Percentiles rank a stretch among this genome's conserved stretches.
Conservation (phyloP, 139 green algal genomes). For the Coccomyxa sp. region DNA sequence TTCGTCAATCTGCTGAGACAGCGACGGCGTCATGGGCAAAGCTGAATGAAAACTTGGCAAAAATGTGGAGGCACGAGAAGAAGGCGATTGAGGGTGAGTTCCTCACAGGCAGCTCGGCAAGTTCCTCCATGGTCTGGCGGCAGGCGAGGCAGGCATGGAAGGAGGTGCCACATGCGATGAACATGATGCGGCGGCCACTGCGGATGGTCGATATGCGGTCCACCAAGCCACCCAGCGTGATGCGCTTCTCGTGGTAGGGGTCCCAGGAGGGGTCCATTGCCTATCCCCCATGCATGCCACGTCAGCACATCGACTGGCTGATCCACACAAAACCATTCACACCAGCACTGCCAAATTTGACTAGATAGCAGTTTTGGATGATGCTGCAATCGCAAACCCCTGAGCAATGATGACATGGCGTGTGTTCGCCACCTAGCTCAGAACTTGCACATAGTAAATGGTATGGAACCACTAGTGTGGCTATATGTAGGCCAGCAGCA, state of each 20-base stretch:
- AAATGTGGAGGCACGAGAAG: neutral
- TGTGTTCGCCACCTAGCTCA: neutral
- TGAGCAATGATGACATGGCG: too few species aligned
- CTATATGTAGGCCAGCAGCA: too few species aligned
- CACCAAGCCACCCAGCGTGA: slow-evolving; percentile 79
- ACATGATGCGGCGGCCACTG: slow-evolving; percentile 78
- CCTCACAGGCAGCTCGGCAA: slow-evolving; percentile 29
- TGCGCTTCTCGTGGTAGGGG: slow-evolving; percentile 43
- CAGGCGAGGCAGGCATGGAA: slow-evolving; percentile 85
- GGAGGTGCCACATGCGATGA: slow-evolving; percentile 90
- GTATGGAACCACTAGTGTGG: too few species aligned
- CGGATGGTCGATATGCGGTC: slow-evolving; percentile 66
- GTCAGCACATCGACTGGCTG: neutral
- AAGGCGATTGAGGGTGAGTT: too few species aligned
- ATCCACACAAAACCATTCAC: neutral
- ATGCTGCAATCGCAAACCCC: neutral
- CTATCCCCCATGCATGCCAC: neutral
- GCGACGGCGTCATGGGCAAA: neutral
- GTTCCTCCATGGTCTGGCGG: slow-evolving; percentile 54
- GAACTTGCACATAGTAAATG: neutral
- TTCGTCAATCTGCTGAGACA: too few species aligned
- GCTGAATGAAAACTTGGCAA: neutral
- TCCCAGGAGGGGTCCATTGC: slow-evolving; percentile 14
- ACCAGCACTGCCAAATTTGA: neutral
- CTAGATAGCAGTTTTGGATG: neutral